These are phyloP conservation scores for Penicillium tannophilum DNA, from an alignment of 495 filamentous ascomycete genomes.

Conservation along the genomic window DNA sequence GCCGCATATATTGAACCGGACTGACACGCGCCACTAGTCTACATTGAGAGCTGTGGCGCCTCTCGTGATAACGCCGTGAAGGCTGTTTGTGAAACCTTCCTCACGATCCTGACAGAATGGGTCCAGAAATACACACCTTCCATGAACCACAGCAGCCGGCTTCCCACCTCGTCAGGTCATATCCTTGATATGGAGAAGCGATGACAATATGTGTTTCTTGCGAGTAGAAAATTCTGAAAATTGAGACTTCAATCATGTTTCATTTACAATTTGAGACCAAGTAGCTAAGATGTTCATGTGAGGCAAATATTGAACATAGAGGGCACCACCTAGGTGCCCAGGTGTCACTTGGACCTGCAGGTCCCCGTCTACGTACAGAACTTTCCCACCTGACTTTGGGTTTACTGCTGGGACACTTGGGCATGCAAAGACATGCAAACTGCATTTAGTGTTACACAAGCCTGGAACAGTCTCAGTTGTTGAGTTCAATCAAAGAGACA, in stretches of 20 bases:
- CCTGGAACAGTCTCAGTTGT: background rate
- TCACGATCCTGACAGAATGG: constrained; percentile 60
- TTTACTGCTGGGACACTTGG: background rate
- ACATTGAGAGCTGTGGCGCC: constrained; percentile 56
- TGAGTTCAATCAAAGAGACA: background rate
- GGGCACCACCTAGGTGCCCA: too few species aligned
- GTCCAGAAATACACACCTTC: constrained; percentile 48
- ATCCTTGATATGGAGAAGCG: constrained; percentile 26
- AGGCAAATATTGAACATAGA: background rate
- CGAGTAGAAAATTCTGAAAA: background rate
- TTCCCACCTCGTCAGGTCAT: constrained; percentile 46
- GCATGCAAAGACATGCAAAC: background rate
- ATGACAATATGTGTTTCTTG: background rate
- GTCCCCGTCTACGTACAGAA: background rate
- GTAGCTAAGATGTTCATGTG: background rate
- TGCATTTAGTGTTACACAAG: background rate
- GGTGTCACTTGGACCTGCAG: background rate
- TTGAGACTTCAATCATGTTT: background rate
- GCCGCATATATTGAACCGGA: background rate
- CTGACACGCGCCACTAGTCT: constrained; percentile 41
- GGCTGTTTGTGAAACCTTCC: constrained; percentile 55
- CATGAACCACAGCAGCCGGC: constrained; percentile 40
- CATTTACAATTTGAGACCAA: background rate
- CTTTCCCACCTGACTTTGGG: background rate
- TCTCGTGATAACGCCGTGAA: constrained; percentile 49